Conservation (phyloP, 805 yeast species). For the Maudiozyma saulgeensis region DNA sequence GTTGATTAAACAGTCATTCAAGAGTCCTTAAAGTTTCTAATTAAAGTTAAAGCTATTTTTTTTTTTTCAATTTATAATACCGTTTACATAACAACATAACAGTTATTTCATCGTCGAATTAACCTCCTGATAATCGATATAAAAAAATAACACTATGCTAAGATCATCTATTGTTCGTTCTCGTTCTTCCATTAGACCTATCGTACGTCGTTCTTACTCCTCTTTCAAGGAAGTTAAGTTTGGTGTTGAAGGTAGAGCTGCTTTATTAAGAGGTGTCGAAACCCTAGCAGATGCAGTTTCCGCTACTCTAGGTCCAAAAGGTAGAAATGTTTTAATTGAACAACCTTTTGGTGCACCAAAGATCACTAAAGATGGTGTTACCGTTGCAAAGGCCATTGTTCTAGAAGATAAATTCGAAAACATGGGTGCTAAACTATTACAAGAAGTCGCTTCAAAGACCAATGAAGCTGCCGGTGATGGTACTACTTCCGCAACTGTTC, state of each 20-base stretch:
- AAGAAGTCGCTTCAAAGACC: constrained; percentile 95
- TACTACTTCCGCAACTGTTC: constrained; percentile 93
- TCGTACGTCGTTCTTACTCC: constrained; percentile 27
- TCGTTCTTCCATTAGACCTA: constrained; percentile 9
- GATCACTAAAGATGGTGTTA: constrained; percentile 98
- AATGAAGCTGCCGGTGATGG: constrained; percentile 98
- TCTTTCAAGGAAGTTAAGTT: constrained; percentile 89
- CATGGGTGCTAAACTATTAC: constrained; percentile 89
- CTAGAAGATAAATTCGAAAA: constrained; percentile 88
- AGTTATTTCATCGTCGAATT: no score
- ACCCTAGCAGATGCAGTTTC: constrained; percentile 93
- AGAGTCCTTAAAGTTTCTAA: no score
- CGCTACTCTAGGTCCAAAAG: constrained; percentile 95
- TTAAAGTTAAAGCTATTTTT: no score
- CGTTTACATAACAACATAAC: no score
- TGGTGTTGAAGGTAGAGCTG: constrained; percentile 96
- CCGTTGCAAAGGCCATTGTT: constrained; percentile 81
- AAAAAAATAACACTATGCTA: constrained; percentile 7
- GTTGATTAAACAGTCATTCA: no score
- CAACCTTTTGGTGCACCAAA: constrained; percentile 95
- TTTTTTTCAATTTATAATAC: no score
- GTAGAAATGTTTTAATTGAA: constrained; percentile 92
- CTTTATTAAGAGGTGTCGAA: constrained; percentile 87
- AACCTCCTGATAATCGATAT: no score
- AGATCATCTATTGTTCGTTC: constrained; percentile 14